Conservation (phyloP, 208 protist genomes). For the Entamoeba invadens region DNA sequence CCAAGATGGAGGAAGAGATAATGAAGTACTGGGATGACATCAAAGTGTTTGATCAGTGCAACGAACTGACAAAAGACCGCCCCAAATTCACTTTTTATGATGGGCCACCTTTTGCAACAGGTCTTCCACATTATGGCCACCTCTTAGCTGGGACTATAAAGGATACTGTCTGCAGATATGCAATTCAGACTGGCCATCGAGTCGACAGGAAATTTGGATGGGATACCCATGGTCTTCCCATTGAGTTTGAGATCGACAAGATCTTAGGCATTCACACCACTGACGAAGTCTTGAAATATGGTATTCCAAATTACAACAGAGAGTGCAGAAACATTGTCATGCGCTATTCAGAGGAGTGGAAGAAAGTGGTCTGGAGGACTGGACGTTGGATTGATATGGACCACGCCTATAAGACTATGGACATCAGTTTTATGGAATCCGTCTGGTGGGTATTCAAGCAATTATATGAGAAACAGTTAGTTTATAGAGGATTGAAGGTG, state of each 20-base stretch:
- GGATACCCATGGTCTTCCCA: conserved; percentile 87
- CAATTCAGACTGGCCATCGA: conserved; percentile 83
- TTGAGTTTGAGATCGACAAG: conserved; percentile 99
- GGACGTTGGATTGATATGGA: conserved; percentile 98
- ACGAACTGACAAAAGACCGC: conserved; percentile 58
- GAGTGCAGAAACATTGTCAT: conserved; percentile 92
- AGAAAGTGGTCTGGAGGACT: conserved; percentile 68
- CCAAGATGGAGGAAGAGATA: conserved; percentile 71
- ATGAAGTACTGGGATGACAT: conserved; percentile 76
- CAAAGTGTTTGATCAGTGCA: conserved; percentile 74
- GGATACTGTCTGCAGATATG: conserved; percentile 91
- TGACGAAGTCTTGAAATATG: conserved; percentile 71
- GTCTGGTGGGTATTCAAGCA: conserved; percentile 99
- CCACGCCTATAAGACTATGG: conserved; percentile 98
- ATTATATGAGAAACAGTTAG: conserved; percentile 81
- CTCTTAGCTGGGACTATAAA: conserved; percentile 98
- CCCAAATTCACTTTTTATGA: conserved; percentile 79
- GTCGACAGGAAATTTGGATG: conserved; percentile 93
- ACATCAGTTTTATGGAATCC: conserved; percentile 92
- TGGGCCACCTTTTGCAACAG: conserved; percentile 99
- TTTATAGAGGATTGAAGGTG: conserved; percentile 96
- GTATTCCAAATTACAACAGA: conserved; percentile 91
- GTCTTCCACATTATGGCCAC: conserved; percentile 97
- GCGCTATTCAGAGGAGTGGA: conserved; percentile 89
- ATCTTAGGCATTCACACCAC: conserved; percentile 45